phyloP scores from a whole-genome alignment of 164 flowering plant genomes.

The Annona squamosa region DNA sequence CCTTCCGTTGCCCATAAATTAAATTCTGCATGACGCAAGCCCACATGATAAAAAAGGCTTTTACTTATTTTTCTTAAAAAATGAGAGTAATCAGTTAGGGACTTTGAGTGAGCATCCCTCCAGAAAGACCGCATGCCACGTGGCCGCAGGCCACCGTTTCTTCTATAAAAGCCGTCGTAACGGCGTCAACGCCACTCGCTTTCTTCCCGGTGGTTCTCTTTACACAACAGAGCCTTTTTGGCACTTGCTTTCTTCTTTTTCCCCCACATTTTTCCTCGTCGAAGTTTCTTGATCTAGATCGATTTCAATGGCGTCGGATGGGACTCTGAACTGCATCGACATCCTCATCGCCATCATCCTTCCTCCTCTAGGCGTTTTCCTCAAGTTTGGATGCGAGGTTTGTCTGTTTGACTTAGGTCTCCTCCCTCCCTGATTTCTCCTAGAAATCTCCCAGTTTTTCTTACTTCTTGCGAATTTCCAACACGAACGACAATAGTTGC shows the following conservation, averaged over 20 bases:
- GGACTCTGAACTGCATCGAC: conserved; percentile 20
- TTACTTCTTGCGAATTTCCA: background rate
- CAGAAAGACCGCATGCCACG: background rate
- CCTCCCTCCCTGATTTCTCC: background rate
- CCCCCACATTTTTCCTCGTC: background rate
- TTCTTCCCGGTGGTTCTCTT: background rate
- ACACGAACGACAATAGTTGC: no score
- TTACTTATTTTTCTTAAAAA: no score
- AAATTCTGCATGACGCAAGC: no score
- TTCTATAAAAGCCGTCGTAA: background rate
- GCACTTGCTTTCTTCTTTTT: background rate
- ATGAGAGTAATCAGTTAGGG: no score
- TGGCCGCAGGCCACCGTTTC: background rate
- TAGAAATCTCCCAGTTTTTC: background rate
- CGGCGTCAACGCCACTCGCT: no score
- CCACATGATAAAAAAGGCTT: no score
- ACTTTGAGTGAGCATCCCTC: background rate
- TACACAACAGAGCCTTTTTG: background rate
- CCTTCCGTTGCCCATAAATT: no score
- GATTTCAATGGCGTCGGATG: background rate
- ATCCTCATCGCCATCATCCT: conserved; percentile 25
- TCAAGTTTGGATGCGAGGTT: conserved; percentile 57
- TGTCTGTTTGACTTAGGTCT: background rate
- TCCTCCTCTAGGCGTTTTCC: conserved; percentile 52
- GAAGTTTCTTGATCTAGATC: background rate